Evolutionary conservation across 352 stramenopile genomes (phyloP), one percentile per base, ranked within the genome.

Genomic region (Phytophthora sp.): DNA sequence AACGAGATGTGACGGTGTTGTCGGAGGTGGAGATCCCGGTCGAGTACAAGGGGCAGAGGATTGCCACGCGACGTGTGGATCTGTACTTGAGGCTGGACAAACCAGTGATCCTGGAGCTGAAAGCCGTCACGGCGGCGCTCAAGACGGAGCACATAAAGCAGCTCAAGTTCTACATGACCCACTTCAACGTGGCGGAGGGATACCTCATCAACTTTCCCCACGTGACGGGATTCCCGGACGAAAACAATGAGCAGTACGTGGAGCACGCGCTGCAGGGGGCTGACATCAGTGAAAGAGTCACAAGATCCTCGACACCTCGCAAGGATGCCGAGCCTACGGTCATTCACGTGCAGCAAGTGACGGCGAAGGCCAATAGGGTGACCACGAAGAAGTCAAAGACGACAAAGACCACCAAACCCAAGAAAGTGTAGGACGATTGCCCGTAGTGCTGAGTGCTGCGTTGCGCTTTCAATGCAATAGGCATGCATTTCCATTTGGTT

Each of bases 171-270:
- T 81, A 81, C 65, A 66, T 81, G 64, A 64, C 44, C 17, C 48
- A 74, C 37, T 81, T 76, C 35, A 43, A 66, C 12, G 66, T 76
- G 27, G 32, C 21, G 11, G 60, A 73, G 8, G 73, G 73, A n/a
- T 56, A 69, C 20, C 66, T 82, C 44, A 76, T 82, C 51, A 82
- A 82, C 52, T 82, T 82, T 28, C 73, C 73, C 0, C 67, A 72
- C 28, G 11, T 64, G 3, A 60, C 45, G n/a, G 55, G 54, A 10
- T 82, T 82, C 41, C 72, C 72, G 1, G 61, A 70, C n/a, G 52
- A 56, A 10, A 66, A 54, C 31, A 39, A 32, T 15, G 51, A 45
- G 15, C 39, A 48, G 15, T 73, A 57, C 26, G 15, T 24, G 0
- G 39, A 73, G 23, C 28, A 66, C 35, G 39, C 57, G 28, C n/a